These are phyloP conservation scores for Cladobotryum mycophilum DNA, from an alignment of 2,329 filamentous ascomycete genomes.

Conservation along the genomic window DNA sequence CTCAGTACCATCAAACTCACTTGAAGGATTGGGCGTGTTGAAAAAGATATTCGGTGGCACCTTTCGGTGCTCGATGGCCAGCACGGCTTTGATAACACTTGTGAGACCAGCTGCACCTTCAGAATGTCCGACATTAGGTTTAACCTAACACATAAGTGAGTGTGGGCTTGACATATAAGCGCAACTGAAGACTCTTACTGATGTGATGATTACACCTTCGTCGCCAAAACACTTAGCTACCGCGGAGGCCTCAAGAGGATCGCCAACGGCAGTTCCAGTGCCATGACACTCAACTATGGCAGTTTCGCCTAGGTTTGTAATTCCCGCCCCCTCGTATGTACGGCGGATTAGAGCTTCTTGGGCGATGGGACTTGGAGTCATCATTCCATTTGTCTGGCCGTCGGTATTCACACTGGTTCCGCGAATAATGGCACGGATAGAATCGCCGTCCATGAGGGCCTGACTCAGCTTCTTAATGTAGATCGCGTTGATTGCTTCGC, in stretches of 20 bases:
- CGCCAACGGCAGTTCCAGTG: conserved; percentile 34
- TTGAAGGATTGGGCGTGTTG: background rate
- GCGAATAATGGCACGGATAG: conserved; percentile 27
- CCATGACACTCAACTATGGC: conserved; percentile 17
- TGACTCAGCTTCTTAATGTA: conserved; percentile 36
- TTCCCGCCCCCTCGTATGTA: conserved; percentile 20
- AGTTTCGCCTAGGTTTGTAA: conserved; percentile 11
- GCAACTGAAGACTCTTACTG: conserved; percentile 11
- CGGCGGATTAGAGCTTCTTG: conserved; percentile 26
- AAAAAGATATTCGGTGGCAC: conserved; percentile 23
- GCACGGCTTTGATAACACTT: conserved; percentile 24
- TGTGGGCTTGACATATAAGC: too few species aligned
- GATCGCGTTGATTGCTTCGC: conserved; percentile 30
- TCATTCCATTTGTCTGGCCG: conserved; percentile 35
- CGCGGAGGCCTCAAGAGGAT: conserved; percentile 31
- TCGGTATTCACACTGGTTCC: conserved; percentile 30
- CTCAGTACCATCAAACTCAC: too few species aligned
- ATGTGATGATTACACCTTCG: conserved; percentile 16
- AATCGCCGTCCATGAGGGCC: conserved; percentile 35
- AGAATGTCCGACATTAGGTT: conserved; percentile 27
- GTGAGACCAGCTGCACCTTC: conserved; percentile 25
- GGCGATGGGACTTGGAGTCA: conserved; percentile 26
- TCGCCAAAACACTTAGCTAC: conserved; percentile 23
- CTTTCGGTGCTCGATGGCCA: conserved; percentile 21
- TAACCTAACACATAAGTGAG: conserved; percentile 15